Conservation (phyloP, 768 basidiomycete genomes). For the Scleroderma citrinum region DNA sequence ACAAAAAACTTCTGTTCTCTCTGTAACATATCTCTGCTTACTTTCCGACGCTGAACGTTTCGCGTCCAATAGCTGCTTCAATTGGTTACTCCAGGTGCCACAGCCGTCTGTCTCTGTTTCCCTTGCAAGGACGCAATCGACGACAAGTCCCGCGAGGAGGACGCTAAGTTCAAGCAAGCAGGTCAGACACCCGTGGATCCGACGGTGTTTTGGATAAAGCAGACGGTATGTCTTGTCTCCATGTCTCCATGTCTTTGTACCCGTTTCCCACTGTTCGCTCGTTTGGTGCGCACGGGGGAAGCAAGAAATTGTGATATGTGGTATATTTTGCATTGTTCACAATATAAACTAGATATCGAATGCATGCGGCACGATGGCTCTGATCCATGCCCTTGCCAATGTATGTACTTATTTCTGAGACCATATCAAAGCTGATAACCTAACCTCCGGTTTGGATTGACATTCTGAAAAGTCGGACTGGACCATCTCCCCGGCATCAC, state of each 20-base stretch:
- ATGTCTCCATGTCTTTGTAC: too few species aligned
- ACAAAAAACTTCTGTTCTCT: background rate
- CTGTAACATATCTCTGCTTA: background rate
- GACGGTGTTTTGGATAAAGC: conserved; percentile 82
- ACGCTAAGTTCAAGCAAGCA: conserved; percentile 43
- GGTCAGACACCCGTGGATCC: conserved; percentile 49
- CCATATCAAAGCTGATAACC: conserved; percentile 2
- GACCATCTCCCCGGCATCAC: conserved; percentile 47
- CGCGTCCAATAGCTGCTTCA: conserved; percentile 47
- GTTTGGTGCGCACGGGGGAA: too few species aligned
- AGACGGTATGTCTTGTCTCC: conserved; percentile 51
- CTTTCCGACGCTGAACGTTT: too few species aligned
- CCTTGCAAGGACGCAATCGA: conserved; percentile 55
- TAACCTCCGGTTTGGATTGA: background rate
- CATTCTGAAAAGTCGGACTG: conserved; percentile 45
- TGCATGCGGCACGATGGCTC: conserved; percentile 84
- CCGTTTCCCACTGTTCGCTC: too few species aligned
- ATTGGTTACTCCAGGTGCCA: conserved; percentile 67
- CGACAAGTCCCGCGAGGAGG: conserved; percentile 52
- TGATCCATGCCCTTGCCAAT: conserved; percentile 80
- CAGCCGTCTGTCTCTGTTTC: conserved; percentile 83
- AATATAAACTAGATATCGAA: conserved; percentile 54
- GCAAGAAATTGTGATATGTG: background rate
- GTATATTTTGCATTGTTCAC: background rate
- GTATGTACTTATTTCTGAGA: conserved; percentile 34